A percentile compares a stretch with the other conserved stretches of the same genome.
Evolutionary conservation across 2,329 filamentous ascomycete genomes (phyloP).

Genomic region (Fusarium verrucosum): DNA sequence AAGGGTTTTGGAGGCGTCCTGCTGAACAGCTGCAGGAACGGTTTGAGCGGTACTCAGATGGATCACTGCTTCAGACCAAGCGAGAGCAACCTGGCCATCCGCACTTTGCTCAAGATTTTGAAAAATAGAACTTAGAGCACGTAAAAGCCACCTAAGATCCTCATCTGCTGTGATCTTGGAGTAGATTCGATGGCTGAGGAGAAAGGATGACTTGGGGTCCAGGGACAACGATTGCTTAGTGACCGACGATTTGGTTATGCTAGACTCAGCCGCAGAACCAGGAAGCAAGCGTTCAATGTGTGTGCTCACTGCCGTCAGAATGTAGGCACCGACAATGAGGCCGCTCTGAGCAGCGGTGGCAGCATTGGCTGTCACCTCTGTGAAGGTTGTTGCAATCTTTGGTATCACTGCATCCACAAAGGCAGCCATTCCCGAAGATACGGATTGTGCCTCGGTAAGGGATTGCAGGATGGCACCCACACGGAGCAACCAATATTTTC

Average conservation of each 20-base stretch:
- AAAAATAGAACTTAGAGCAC: slow-evolving; percentile 72
- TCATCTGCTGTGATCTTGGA: slow-evolving; percentile 78
- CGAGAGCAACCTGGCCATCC: slow-evolving; percentile 61
- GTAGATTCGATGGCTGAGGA: slow-evolving; percentile 86
- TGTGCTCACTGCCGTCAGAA: slow-evolving; percentile 73
- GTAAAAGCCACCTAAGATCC: slow-evolving; percentile 80
- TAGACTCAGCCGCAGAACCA: slow-evolving; percentile 55
- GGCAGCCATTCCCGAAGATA: slow-evolving; percentile 55
- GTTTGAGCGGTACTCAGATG: slow-evolving; percentile 74
- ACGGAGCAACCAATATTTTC: slow-evolving; percentile 82
- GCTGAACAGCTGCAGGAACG: slow-evolving; percentile 70
- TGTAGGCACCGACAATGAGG: slow-evolving; percentile 80
- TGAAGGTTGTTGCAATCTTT: slow-evolving; percentile 74
- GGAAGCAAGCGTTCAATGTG: slow-evolving; percentile 64
- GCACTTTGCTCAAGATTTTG: slow-evolving; percentile 61
- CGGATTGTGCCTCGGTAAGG: slow-evolving; percentile 54
- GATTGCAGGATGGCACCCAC: slow-evolving; percentile 75
- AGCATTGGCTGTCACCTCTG: slow-evolving; percentile 81
- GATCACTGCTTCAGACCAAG: slow-evolving; percentile 89
- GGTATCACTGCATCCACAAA: slow-evolving; percentile 64
- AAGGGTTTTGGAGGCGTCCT: slow-evolving; percentile 69
- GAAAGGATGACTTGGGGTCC: slow-evolving; percentile 85
- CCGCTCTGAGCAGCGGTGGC: slow-evolving; percentile 82
- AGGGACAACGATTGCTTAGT: slow-evolving; percentile 71
- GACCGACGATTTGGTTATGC: slow-evolving; percentile 67